Base-by-base conservation (phyloP, 2,329 filamentous ascomycete species). In the Aspergillus novofumigatus region DNA sequence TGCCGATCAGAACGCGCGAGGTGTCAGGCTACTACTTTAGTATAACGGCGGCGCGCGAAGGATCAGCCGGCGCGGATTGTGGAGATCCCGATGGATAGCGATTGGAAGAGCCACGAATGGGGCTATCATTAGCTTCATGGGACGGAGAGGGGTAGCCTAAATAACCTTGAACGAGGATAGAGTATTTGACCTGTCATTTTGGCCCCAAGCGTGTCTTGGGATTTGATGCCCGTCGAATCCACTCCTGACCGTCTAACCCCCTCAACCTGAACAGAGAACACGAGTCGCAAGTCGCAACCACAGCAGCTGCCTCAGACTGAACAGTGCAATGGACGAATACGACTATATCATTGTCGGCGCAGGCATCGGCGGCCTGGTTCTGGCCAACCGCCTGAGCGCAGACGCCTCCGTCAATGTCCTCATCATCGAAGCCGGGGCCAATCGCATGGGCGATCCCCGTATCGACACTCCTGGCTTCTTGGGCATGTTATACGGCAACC, bases 341-440 rank as follows among this genome's bases (percentile, higher is more conserved):
- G 69, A 73, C 57, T 72, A 67, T 49, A 63, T 73, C 20, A 59
- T 72, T 49, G 58, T 72, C 32, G 72, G 71, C 10, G 71, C 64
- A 11, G 71, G 69, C 9, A 68, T 66, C 28, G 66, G 63, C n/a
- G 71, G 71, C 8, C 61, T 72, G 14, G 67, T 68, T 6, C 47
- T 73, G 14, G 71, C 71, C n/a, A 62, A 61, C n/a, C 65, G 69
- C 9, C 60, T 73, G 17, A 68, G 65, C 21, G 66, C 70, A 47
- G 59, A 73, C 53, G 44, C 63, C 11, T 53, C 57, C 20, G 21
- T 59, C 3, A 66, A 53, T 2, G 68, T 72, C 17, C 53, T 69
- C 3, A 56, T 71, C n/a, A 54, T 73, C 41, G 70, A 73, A 57
- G 66, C 66, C 10, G 67, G 68, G 4, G 45, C 58, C 17, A 62